Conservation (phyloP, 495 filamentous ascomycete genomes). For the Annulohypoxylon nitens region DNA sequence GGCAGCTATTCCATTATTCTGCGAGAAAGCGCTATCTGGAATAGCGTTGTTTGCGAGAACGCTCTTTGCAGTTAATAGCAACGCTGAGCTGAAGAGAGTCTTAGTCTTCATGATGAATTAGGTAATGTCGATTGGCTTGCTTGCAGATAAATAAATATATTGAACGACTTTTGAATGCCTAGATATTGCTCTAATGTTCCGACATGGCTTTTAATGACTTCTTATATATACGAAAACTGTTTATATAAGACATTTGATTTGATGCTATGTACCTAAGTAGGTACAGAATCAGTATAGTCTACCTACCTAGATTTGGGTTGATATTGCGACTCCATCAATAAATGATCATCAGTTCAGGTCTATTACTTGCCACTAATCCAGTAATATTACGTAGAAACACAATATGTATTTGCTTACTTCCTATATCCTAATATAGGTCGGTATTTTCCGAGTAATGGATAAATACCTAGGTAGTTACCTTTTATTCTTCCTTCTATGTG, state of each 20-base stretch:
- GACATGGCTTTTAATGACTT: background rate
- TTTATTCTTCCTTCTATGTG: background rate
- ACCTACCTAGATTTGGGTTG: background rate
- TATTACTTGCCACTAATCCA: background rate
- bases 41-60: background rate
- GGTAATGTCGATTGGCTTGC: background rate
- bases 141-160: background rate
- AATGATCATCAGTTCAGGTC: background rate
- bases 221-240: background rate
- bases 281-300: background rate
- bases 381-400: background rate
- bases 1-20: background rate
- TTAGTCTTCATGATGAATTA: background rate
- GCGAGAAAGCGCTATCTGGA: background rate
- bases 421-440: background rate
- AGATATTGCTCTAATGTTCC: background rate
- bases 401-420: background rate
- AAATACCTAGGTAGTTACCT: background rate
- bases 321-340: background rate
- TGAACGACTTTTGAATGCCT: too few relatives aligned
- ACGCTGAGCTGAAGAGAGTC: background rate
- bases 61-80: background rate
- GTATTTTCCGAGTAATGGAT: background rate
- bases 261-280: background rate
- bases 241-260: background rate